A percentile compares a stretch with the other conserved stretches of the same genome.
phyloP scores from a whole-genome alignment of 768 basidiomycete species.

The Suillus occidentalis region DNA sequence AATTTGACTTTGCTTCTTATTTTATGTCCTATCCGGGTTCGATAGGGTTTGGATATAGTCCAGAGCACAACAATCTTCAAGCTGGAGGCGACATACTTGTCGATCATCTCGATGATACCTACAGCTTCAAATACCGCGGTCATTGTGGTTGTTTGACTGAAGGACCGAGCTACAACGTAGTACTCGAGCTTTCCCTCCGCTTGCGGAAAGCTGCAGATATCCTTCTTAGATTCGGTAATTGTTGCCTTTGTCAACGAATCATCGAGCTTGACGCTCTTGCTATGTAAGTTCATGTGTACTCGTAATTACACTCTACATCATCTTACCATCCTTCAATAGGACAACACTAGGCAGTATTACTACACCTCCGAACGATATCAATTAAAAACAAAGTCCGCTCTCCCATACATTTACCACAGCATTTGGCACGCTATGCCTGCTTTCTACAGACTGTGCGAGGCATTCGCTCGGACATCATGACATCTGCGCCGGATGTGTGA shows the following conservation, averaged over 20 bases:
- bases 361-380: slow-evolving; percentile 27
- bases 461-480: slow-evolving; percentile 16
- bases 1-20: slow-evolving; percentile 44
- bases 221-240: slow-evolving; percentile 35
- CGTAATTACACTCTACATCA: background rate
- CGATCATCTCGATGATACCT: slow-evolving; percentile 12
- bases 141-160: slow-evolving; percentile 64
- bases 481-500: slow-evolving; percentile 37
- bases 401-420: background rate
- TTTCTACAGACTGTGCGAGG: slow-evolving; percentile 18
- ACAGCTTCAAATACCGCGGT: slow-evolving; percentile 22
- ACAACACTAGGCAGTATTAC: slow-evolving; percentile 40
- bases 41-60: slow-evolving; percentile 15
- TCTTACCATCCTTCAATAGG: slow-evolving; percentile 30
- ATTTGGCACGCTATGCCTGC: slow-evolving; percentile 16
- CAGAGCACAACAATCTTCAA: slow-evolving; percentile 3
- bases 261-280: slow-evolving; percentile 51
- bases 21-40: slow-evolving; percentile 37
- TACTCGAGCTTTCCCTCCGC: slow-evolving; percentile 67
- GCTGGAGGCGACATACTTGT: background rate
- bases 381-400: slow-evolving; percentile 13
- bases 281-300: slow-evolving; percentile 39
- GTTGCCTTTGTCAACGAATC: slow-evolving; percentile 45
- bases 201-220: slow-evolving; percentile 58
- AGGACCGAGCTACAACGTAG: slow-evolving; percentile 48